Conservation (phyloP, 768 basidiomycete genomes). For the Trametes meyenii region DNA sequence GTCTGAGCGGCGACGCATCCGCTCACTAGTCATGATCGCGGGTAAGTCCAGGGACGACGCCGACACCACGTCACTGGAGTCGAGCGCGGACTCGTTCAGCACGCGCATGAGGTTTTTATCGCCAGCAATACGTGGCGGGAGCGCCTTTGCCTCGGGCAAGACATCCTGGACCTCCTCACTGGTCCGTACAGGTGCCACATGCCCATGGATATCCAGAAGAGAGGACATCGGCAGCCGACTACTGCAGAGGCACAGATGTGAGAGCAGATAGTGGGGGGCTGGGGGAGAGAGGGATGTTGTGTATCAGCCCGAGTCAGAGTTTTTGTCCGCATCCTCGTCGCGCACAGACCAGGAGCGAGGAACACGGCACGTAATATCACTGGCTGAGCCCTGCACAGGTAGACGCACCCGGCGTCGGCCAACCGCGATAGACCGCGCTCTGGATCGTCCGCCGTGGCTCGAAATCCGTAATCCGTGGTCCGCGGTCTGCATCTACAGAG, state of each 20-base stretch:
- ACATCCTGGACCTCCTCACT: neutral
- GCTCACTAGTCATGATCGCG: slow-evolving; percentile 9
- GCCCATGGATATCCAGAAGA: neutral
- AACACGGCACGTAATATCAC: slow-evolving; percentile 15
- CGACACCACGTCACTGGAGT: slow-evolving; percentile 11
- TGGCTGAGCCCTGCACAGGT: neutral
- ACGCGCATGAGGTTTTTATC: slow-evolving; percentile 14
- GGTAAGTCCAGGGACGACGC: slow-evolving; percentile 21
- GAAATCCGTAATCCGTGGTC: neutral
- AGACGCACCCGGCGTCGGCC: no score
- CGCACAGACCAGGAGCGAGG: slow-evolving; percentile 1
- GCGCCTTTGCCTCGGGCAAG: neutral
- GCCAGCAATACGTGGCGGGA: slow-evolving; percentile 1
- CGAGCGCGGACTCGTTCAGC: slow-evolving; percentile 20
- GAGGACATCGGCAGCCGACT: neutral
- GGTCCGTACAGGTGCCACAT: neutral
- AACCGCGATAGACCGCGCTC: neutral
- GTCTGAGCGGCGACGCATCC: slow-evolving; percentile 23
- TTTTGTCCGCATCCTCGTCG: neutral
- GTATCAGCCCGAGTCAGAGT: neutral
- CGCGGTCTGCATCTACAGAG: no score
- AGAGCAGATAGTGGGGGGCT: neutral
- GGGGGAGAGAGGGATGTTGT: neutral
- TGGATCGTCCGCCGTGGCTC: neutral
- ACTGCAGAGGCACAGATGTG: neutral